Evolutionary conservation across 176 grass and related monocot species (phyloP).

Genomic region (Musa acuminata): DNA sequence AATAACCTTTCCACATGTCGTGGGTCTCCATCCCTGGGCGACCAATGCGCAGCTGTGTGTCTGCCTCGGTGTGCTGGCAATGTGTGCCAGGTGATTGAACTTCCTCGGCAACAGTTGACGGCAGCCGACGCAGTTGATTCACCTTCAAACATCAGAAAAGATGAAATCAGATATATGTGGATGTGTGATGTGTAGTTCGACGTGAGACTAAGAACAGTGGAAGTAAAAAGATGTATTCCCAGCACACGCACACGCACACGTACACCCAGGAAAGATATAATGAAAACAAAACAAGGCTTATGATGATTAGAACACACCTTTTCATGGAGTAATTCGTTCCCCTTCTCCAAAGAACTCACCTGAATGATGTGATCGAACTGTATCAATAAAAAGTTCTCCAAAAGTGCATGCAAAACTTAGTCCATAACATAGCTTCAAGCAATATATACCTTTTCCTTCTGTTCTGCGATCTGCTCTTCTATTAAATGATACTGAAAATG

Average conservation of each 20-base stretch:
- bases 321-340: not conserved
- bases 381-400: not conserved
- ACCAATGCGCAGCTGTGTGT: conserved; percentile 7
- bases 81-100: too few relatives aligned
- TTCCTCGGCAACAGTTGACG: not conserved
- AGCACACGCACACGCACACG: too few relatives aligned
- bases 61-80: not conserved
- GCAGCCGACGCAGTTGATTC: not conserved
- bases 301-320: not conserved
- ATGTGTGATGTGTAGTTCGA: not conserved
- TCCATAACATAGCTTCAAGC: too few relatives aligned
- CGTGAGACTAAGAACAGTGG: too few relatives aligned
- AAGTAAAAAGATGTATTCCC: too few relatives aligned
- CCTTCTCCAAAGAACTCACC: not conserved
- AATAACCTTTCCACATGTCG: not conserved
- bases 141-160: not conserved
- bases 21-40: not conserved
- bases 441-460: not conserved
- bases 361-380: not conserved
- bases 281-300: not conserved
- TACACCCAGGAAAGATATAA: not conserved
- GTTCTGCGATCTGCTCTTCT: not conserved
- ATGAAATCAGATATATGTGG: not conserved
- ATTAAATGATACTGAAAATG: conserved; percentile 3
- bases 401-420: not conserved